Conservation (phyloP, 495 filamentous ascomycete genomes). For the Xeromyces bisporus region DNA sequence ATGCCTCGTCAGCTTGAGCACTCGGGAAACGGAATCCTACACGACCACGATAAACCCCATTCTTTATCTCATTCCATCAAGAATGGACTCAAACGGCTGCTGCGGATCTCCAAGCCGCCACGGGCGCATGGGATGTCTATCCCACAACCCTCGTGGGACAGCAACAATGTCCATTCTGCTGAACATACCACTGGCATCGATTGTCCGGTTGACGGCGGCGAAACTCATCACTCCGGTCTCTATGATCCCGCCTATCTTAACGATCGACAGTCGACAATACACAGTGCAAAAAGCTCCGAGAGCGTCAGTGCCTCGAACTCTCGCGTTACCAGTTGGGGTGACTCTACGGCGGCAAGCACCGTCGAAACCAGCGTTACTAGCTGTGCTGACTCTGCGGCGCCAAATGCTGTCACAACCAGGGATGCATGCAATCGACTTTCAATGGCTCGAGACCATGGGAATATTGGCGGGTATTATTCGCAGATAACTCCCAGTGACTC, state of each 20-base stretch:
- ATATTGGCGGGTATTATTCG: conserved; percentile 22
- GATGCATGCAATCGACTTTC: conserved; percentile 34
- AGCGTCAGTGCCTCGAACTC: conserved; percentile 40
- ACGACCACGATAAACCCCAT: conserved; percentile 35
- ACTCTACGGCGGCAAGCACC: conserved; percentile 39
- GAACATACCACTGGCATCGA: neutral
- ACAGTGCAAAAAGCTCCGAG: conserved; percentile 24
- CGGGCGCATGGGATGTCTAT: conserved; percentile 36
- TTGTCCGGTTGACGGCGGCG: too few species aligned
- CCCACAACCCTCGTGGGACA: conserved; percentile 24
- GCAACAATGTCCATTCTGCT: conserved; percentile 5
- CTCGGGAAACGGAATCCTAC: conserved; percentile 20
- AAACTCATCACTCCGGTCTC: too few species aligned
- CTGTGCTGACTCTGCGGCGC: too few species aligned
- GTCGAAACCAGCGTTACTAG: too few species aligned
- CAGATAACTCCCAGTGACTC: conserved; percentile 2
- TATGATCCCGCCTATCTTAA: conserved; percentile 23
- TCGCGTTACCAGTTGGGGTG: conserved; percentile 60
- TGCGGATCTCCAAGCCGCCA: conserved; percentile 31
- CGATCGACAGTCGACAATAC: conserved; percentile 10
- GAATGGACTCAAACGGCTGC: conserved; percentile 41
- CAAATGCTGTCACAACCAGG: too few species aligned
- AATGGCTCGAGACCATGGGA: conserved; percentile 47
- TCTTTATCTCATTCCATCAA: conserved; percentile 45
- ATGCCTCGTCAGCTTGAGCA: conserved; percentile 8